A percentile compares a stretch with the other conserved stretches of the same genome.
These are phyloP conservation scores for Hymenoscyphus scutula DNA, from an alignment of 2,329 filamentous ascomycete genomes.

Conservation along the genomic window DNA sequence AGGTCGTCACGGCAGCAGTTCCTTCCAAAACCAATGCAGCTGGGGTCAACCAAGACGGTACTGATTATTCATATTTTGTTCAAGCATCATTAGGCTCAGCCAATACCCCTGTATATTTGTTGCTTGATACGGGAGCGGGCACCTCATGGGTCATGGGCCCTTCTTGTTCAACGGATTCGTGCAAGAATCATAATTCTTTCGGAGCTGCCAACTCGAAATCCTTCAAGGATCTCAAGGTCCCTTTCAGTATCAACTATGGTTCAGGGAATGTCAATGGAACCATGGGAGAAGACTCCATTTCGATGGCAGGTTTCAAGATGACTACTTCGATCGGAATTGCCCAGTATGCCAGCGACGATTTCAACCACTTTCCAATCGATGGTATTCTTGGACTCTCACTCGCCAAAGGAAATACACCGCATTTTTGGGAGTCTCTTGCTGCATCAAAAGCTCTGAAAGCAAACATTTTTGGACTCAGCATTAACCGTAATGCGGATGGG, in stretches of 20 bases:
- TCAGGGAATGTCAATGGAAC: slow-evolving; percentile 70
- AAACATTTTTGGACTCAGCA: slow-evolving; percentile 69
- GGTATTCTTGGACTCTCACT: slow-evolving; percentile 80
- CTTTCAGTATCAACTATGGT: slow-evolving; percentile 72
- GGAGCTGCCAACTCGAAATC: slow-evolving; percentile 64
- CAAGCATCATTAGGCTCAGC: slow-evolving; percentile 55
- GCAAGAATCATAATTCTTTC: slow-evolving; percentile 67
- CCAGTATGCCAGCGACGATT: slow-evolving; percentile 68
- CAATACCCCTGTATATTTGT: slow-evolving; percentile 55
- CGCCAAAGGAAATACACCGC: slow-evolving; percentile 53
- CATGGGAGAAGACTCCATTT: slow-evolving; percentile 64
- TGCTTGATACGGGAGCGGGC: slow-evolving; percentile 64
- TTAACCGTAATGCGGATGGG: slow-evolving; percentile 66
- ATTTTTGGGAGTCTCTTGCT: slow-evolving; percentile 63
- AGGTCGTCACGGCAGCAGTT: slow-evolving; percentile 30
- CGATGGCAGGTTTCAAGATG: slow-evolving; percentile 63
- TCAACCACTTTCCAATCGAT: slow-evolving; percentile 77
- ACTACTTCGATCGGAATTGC: slow-evolving; percentile 71
- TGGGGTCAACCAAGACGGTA: slow-evolving; percentile 62
- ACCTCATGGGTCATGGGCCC: slow-evolving; percentile 83
- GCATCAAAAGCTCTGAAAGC: slow-evolving; percentile 54
- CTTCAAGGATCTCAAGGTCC: slow-evolving; percentile 48
- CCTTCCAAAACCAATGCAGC: slow-evolving; percentile 48
- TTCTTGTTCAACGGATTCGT: slow-evolving; percentile 64
- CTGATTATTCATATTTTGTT: slow-evolving; percentile 65